These are phyloP conservation scores for Arachis stenosperma DNA, from an alignment of 306 rosid genomes.

Conservation along the genomic window DNA sequence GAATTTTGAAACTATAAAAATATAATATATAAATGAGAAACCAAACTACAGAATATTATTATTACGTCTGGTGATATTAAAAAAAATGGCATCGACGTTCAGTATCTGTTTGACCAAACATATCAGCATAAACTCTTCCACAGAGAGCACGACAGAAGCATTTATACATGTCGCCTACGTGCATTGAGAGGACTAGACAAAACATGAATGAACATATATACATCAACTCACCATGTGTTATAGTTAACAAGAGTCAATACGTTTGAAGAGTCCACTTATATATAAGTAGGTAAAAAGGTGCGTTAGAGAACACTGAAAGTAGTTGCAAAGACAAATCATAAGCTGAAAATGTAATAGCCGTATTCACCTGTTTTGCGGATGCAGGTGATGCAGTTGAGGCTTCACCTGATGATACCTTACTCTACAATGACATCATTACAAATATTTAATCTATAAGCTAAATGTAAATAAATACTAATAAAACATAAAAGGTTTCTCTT, in stretches of 20 bases:
- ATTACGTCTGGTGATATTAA: conserved; percentile 7
- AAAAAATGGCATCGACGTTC: neutral
- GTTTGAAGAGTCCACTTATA: neutral
- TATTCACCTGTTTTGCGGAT: too few species aligned
- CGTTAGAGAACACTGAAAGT: neutral
- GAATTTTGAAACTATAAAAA: conserved; percentile 14
- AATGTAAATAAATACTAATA: too few species aligned
- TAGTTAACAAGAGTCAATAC: conserved; percentile 17
- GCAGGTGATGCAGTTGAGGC: too few species aligned
- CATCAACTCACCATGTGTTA: conserved; percentile 7
- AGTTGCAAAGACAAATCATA: too few species aligned
- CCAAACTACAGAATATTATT: neutral
- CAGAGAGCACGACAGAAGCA: conserved; percentile 10
- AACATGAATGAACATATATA: conserved; percentile 2
- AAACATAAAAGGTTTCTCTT: too few species aligned
- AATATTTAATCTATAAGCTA: too few species aligned
- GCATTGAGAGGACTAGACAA: neutral
- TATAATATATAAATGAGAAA: neutral
- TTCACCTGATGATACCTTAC: too few species aligned
- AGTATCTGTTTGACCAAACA: conserved; percentile 8
- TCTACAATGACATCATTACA: too few species aligned
- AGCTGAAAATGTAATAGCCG: too few species aligned
- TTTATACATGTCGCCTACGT: neutral
- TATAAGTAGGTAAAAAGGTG: neutral
- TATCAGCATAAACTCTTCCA: too few species aligned